Evolutionary conservation across 306 rosid species (phyloP).

Genomic region (Acacia melanoxylon): DNA sequence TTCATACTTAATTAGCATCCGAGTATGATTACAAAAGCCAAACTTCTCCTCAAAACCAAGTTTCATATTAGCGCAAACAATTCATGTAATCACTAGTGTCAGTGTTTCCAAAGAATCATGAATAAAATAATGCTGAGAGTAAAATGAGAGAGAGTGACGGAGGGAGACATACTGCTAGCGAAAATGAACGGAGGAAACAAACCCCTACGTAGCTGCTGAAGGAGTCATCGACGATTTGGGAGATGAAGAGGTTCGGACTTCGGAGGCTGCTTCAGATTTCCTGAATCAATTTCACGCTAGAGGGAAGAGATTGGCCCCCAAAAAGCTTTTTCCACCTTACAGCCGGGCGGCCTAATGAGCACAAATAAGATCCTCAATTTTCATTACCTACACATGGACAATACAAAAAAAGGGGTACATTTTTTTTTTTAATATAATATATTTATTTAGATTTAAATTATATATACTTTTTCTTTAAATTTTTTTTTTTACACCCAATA

Average conservation of each 20-base stretch:
- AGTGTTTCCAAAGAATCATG: background rate
- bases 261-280: background rate
- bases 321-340: background rate
- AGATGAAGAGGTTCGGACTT: background rate
- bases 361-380: background rate
- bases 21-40: background rate
- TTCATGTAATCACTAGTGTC: background rate
- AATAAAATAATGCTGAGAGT: background rate
- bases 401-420: too few species aligned
- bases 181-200: slow-evolving; percentile 5
- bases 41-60: background rate
- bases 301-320: background rate
- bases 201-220: slow-evolving; percentile 10
- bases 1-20: background rate
- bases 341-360: background rate
- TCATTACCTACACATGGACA: too few species aligned
- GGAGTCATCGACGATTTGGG: background rate
- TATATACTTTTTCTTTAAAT: too few species aligned
- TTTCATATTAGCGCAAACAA: background rate
- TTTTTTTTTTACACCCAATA: too few species aligned
- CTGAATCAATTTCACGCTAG: background rate
- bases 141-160: background rate
- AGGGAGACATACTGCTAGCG: background rate
- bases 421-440: too few species aligned
- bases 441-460: too few species aligned